phyloP scores from a whole-genome alignment of 164 flowering plant species.

The Buxus sempervirens region DNA sequence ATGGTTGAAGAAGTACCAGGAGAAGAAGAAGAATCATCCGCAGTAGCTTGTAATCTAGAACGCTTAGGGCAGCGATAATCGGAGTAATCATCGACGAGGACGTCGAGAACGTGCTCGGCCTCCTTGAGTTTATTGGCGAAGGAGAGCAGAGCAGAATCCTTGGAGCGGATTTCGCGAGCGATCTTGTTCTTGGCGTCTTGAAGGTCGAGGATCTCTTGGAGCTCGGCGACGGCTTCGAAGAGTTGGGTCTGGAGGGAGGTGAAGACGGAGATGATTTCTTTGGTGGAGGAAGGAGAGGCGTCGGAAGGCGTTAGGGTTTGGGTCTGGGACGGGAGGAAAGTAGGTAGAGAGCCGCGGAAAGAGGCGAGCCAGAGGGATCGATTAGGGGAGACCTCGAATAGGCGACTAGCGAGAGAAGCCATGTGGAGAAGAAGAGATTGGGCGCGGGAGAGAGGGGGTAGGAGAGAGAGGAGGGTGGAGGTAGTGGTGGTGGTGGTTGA shows the following conservation, averaged over 20 bases:
- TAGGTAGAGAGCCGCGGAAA: conserved; percentile 71
- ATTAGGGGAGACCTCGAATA: conserved; percentile 83
- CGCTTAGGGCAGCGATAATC: conserved; percentile 63
- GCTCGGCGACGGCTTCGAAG: conserved; percentile 81
- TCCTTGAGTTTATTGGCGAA: conserved; percentile 73
- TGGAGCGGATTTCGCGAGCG: conserved; percentile 48
- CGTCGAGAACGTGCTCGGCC: conserved; percentile 71
- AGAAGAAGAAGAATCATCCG: conserved; percentile 19
- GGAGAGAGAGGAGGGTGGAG: conserved; percentile 76
- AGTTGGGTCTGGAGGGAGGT: conserved; percentile 75
- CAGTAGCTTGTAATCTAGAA: conserved; percentile 25
- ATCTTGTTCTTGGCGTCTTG: conserved; percentile 64
- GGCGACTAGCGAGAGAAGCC: conserved; percentile 72
- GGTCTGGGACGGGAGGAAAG: conserved; percentile 59
- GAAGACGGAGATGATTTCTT: conserved; percentile 60
- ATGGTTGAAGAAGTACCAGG: conserved; percentile 30
- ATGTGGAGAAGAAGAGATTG: conserved; percentile 78
- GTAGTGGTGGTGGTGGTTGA: conserved; percentile 44
- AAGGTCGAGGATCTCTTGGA: conserved; percentile 87
- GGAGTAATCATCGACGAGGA: conserved; percentile 80
- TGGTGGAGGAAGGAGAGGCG: conserved; percentile 48
- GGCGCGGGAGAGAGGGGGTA: conserved; percentile 89
- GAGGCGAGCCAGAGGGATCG: conserved; percentile 66
- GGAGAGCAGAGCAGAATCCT: conserved; percentile 53
- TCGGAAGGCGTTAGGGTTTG: conserved; percentile 30